phyloP scores from a whole-genome alignment of 2,329 filamentous ascomycete species.

The Sarocladium brachiariae region DNA sequence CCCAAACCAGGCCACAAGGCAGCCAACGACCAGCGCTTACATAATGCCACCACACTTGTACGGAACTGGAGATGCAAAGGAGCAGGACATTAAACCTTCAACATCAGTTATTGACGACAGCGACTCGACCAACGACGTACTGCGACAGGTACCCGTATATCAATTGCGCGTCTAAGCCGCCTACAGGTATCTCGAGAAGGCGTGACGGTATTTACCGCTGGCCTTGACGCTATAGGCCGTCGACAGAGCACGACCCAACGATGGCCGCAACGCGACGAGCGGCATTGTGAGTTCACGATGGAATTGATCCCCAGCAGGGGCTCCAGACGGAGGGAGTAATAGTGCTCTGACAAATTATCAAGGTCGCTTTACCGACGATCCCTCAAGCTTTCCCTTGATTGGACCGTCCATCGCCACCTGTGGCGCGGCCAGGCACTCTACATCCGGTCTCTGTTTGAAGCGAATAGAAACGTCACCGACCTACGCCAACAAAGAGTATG shows the following conservation, averaged over 20 bases:
- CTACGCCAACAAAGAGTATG: constrained; percentile 79
- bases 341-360: constrained; percentile 14
- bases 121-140: not conserved
- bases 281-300: constrained; percentile 10
- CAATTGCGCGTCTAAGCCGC: not conserved
- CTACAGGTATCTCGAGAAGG: not conserved
- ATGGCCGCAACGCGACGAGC: constrained; percentile 10
- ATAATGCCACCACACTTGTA: not conserved
- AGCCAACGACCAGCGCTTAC: not conserved
- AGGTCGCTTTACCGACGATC: constrained; percentile 84
- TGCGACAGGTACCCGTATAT: not conserved
- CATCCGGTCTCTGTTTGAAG: constrained; percentile 90
- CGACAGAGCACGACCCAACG: not conserved
- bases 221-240: not conserved
- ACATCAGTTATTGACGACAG: not conserved
- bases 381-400: constrained; percentile 88
- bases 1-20: not conserved
- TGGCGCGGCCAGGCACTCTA: constrained; percentile 97
- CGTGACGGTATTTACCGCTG: not conserved
- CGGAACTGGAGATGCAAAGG: not conserved
- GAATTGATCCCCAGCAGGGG: not conserved
- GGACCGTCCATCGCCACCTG: constrained; percentile 84
- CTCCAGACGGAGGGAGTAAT: constrained; percentile 1
- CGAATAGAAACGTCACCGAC: constrained; percentile 78
- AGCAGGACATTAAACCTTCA: constrained; percentile 3